Percentiles rank a stretch among this genome's conserved stretches.
These are phyloP conservation scores for Epipyxis sp. DNA, from an alignment of 108 stramenopile genomes.

Conservation along the genomic window DNA sequence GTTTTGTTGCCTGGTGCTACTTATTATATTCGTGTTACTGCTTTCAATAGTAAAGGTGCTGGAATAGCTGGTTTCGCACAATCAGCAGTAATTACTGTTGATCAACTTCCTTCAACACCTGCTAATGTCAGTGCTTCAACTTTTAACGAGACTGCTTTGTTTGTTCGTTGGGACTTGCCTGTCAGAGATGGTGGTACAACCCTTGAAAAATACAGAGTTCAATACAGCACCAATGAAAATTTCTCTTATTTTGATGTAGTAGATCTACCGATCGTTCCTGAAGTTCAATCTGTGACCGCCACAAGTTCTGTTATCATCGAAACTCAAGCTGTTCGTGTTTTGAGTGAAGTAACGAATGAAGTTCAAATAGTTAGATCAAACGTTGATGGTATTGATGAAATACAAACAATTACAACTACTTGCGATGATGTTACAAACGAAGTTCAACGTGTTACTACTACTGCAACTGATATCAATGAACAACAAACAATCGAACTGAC, in stretches of 20 bases:
- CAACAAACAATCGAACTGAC: slow-evolving; percentile 62
- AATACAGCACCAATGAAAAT: slow-evolving; percentile 57
- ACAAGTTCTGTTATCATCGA: slow-evolving; percentile 41
- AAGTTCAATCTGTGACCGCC: slow-evolving; percentile 61
- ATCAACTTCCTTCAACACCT: slow-evolving; percentile 58
- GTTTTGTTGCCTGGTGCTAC: slow-evolving; percentile 57
- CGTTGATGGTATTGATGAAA: slow-evolving; percentile 72
- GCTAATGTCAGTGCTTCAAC: slow-evolving; percentile 29
- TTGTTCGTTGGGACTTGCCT: slow-evolving; percentile 59
- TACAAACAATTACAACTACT: slow-evolving; percentile 53
- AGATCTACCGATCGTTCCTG: slow-evolving; percentile 50
- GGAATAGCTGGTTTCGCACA: slow-evolving; percentile 53
- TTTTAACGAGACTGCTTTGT: slow-evolving; percentile 45
- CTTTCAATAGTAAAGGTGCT: slow-evolving; percentile 68
- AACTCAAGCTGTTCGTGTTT: slow-evolving; percentile 52
- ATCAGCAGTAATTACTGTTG: slow-evolving; percentile 54
- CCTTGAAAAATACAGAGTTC: slow-evolving; percentile 61
- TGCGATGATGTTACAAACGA: slow-evolving; percentile 36
- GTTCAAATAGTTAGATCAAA: slow-evolving; percentile 63
- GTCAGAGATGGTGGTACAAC: slow-evolving; percentile 66
- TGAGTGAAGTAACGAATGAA: slow-evolving; percentile 72
- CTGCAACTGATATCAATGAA: slow-evolving; percentile 68
- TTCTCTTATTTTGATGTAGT: slow-evolving; percentile 51
- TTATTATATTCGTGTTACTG: slow-evolving; percentile 67
- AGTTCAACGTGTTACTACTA: slow-evolving; percentile 58